Percentiles rank a stretch among this genome's conserved stretches.
These are phyloP conservation scores for Parsonsia alboflavescens DNA, from an alignment of 257 asterid species.

Conservation along the genomic window DNA sequence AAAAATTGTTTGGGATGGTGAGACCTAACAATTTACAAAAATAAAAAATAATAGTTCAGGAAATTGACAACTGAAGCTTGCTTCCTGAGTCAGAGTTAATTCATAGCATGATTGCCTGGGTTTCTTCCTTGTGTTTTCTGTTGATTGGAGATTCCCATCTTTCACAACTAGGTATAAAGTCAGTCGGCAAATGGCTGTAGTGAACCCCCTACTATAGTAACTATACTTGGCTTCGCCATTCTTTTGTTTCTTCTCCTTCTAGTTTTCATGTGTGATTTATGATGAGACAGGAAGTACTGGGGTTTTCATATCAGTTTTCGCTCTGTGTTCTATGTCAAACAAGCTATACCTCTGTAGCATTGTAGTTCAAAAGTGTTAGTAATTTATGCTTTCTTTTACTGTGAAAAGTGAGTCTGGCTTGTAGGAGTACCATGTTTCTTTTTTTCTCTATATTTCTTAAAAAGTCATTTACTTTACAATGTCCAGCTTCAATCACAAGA, in stretches of 20 bases:
- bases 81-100: neutral
- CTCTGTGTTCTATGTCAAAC: neutral
- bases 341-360: neutral
- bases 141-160: neutral
- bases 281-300: neutral
- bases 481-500: conserved; percentile 90
- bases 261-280: neutral
- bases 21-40: too few species aligned
- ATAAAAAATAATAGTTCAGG: neutral
- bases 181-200: neutral
- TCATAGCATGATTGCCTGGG: neutral
- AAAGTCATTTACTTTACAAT: conserved; percentile 20
- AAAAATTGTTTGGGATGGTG: too few species aligned
- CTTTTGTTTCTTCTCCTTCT: conserved; percentile 2
- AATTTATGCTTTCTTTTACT: neutral
- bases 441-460: conserved; percentile 7
- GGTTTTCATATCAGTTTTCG: neutral
- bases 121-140: neutral
- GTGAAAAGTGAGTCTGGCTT: neutral
- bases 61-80: neutral
- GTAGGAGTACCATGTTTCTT: neutral
- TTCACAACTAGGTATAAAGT: neutral
- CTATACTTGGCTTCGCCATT: neutral
- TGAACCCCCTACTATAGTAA: neutral
- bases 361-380: neutral